phyloP scores from a whole-genome alignment of 139 green algal genomes.

The Gonium pectorale region DNA sequence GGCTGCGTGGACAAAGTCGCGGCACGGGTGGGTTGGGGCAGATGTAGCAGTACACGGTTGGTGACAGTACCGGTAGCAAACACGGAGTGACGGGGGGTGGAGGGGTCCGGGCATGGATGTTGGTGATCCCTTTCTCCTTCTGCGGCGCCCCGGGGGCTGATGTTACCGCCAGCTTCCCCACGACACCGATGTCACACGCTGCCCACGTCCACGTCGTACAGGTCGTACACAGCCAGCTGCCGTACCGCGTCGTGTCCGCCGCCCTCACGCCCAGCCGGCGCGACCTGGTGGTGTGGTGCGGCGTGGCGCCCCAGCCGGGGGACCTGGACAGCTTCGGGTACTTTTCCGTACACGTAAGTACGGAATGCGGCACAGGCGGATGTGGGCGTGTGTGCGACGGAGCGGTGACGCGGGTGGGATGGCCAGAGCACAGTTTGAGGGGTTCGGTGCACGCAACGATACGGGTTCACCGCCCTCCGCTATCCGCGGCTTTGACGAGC shows the following conservation, averaged over 20 bases:
- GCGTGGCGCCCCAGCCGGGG: conserved; percentile 28
- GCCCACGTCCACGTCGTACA: background rate
- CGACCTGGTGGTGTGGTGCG: conserved; percentile 59
- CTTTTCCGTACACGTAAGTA: conserved; percentile 44
- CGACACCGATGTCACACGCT: background rate
- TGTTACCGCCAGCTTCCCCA: background rate
- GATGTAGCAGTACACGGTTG: no score
- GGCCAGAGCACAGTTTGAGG: no score
- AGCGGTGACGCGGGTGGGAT: no score
- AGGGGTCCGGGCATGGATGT: background rate
- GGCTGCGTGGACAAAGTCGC: no score
- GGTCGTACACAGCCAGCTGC: conserved; percentile 29
- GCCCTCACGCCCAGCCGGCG: conserved; percentile 44
- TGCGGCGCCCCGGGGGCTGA: background rate
- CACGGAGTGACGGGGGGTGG: background rate
- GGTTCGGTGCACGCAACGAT: no score
- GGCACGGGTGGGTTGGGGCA: background rate
- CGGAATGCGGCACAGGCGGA: no score
- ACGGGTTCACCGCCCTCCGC: no score
- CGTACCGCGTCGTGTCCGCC: conserved; percentile 50
- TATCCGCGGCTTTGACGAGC: no score
- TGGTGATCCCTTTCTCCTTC: background rate
- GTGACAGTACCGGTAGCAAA: no score
- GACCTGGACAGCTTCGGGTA: conserved; percentile 53
- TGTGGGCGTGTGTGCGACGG: no score